These are phyloP conservation scores for Fusarium goolgardi DNA, from an alignment of 2,329 filamentous ascomycete genomes.

Conservation along the genomic window DNA sequence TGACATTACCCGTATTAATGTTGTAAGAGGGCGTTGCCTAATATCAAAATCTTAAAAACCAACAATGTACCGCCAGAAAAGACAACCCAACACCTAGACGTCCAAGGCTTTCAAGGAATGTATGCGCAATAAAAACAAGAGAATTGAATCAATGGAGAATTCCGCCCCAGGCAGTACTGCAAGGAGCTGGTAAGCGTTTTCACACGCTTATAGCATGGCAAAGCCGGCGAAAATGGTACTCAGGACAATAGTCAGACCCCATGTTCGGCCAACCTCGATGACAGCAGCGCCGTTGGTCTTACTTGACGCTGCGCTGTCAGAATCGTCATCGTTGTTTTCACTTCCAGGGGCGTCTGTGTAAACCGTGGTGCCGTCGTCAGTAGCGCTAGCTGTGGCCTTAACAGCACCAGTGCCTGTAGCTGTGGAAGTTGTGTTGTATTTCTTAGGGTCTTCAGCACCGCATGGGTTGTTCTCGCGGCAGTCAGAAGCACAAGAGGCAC, in stretches of 20 bases:
- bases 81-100: slow-evolving; percentile 45
- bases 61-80: slow-evolving; percentile 38
- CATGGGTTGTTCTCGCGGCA: slow-evolving; percentile 78
- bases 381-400: slow-evolving; percentile 52
- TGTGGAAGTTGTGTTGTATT: slow-evolving; percentile 66
- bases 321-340: slow-evolving; percentile 16
- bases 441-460: slow-evolving; percentile 73
- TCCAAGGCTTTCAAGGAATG: slow-evolving; percentile 45
- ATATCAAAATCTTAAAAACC: slow-evolving; percentile 30
- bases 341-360: slow-evolving; percentile 44
- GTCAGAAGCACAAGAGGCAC: slow-evolving; percentile 67
- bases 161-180: not conserved
- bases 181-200: not conserved
- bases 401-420: slow-evolving; percentile 52
- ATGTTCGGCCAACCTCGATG: slow-evolving; percentile 52
- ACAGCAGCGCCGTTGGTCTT: slow-evolving; percentile 46
- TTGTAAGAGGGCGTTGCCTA: slow-evolving; percentile 22
- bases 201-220: slow-evolving; percentile 52
- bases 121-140: slow-evolving; percentile 37
- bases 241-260: slow-evolving; percentile 54
- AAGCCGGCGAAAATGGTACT: slow-evolving; percentile 56
- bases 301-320: slow-evolving; percentile 19
- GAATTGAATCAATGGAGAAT: slow-evolving; percentile 33
- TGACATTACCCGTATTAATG: slow-evolving; percentile 42
- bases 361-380: slow-evolving; percentile 52